Evolutionary conservation across 2,329 filamentous ascomycete species (phyloP).

Genomic region (Didymella pomorum): DNA sequence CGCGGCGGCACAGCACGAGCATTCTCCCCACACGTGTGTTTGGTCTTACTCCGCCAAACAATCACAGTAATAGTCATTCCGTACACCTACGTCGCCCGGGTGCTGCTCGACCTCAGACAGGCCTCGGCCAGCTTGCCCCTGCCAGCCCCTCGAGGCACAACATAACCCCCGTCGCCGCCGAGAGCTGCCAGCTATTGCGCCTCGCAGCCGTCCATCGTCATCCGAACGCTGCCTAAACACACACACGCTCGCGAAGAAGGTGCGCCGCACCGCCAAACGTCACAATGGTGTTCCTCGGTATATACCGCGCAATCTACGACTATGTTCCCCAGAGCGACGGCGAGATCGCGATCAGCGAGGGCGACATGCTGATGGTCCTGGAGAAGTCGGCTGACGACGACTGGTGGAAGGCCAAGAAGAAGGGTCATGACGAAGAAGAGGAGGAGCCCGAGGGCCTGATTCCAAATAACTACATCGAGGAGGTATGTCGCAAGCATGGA

Average conservation of each 20-base stretch:
- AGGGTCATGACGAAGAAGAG: constrained; percentile 77
- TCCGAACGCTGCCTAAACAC: constrained; percentile 12
- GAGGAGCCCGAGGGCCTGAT: constrained; percentile 91
- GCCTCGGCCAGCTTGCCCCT: constrained; percentile 21
- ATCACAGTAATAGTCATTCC: neutral
- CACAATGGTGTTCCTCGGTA: constrained; percentile 86
- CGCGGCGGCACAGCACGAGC: constrained; percentile 21
- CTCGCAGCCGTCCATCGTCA: constrained; percentile 16
- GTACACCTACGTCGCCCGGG: constrained; percentile 1
- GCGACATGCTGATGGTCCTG: constrained; percentile 86
- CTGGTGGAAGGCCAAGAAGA: constrained; percentile 98
- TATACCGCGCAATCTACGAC: constrained; percentile 91
- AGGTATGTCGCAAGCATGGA: constrained; percentile 67
- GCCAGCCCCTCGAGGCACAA: constrained; percentile 19
- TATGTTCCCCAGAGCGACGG: constrained; percentile 86
- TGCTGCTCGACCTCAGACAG: constrained; percentile 10
- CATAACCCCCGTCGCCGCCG: constrained; percentile 20
- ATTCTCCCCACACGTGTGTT: constrained; percentile 19
- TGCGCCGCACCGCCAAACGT: constrained; percentile 22
- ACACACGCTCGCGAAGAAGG: constrained; percentile 4
- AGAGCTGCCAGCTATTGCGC: constrained; percentile 14
- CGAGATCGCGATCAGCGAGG: constrained; percentile 84
- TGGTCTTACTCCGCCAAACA: constrained; percentile 18
- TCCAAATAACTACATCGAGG: constrained; percentile 93
- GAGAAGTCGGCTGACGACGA: constrained; percentile 78